These are phyloP conservation scores for Scheffersomyces insectosa DNA, from an alignment of 1,139 yeast species.

Conservation along the genomic window DNA sequence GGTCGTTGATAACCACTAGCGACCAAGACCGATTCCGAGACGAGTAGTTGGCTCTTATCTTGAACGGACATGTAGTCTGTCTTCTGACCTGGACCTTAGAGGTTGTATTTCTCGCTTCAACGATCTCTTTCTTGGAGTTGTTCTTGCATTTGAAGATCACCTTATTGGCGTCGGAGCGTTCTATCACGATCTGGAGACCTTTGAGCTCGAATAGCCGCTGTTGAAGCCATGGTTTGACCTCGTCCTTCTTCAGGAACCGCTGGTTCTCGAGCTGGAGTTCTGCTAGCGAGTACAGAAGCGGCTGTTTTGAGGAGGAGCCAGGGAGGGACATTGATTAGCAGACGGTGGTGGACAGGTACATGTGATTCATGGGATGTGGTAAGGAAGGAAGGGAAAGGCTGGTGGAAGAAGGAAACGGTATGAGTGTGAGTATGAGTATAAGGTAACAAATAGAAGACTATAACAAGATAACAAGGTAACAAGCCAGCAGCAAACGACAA, in stretches of 20 bases:
- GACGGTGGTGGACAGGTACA: conserved; percentile 1
- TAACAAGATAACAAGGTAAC: conserved; percentile 3
- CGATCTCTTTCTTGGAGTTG: conserved; percentile 10
- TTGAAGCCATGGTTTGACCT: conserved; percentile 72
- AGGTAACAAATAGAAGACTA: conserved; percentile 2
- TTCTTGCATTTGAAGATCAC: conserved; percentile 68
- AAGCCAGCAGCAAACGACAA: no score
- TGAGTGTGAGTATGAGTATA: not conserved
- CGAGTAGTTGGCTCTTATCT: conserved; percentile 68
- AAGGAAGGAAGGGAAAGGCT: not conserved
- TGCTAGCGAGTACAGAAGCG: conserved; percentile 4
- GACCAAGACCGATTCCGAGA: conserved; percentile 58
- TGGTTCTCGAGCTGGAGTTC: conserved; percentile 13
- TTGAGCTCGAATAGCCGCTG: conserved; percentile 41
- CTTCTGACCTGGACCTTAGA: conserved; percentile 16
- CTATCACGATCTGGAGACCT: conserved; percentile 66
- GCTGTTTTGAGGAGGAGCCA: not conserved
- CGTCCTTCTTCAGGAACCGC: conserved; percentile 19
- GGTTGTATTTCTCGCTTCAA: conserved; percentile 6
- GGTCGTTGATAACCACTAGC: conserved; percentile 57
- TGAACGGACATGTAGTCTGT: conserved; percentile 58
- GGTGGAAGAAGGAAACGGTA: conserved; percentile 1
- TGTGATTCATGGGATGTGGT: conserved; percentile 3
- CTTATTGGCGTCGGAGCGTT: conserved; percentile 66
- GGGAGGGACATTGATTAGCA: no score